phyloP scores from a whole-genome alignment of 2,329 filamentous ascomycete species.

The Dactylellina parvicollis region DNA sequence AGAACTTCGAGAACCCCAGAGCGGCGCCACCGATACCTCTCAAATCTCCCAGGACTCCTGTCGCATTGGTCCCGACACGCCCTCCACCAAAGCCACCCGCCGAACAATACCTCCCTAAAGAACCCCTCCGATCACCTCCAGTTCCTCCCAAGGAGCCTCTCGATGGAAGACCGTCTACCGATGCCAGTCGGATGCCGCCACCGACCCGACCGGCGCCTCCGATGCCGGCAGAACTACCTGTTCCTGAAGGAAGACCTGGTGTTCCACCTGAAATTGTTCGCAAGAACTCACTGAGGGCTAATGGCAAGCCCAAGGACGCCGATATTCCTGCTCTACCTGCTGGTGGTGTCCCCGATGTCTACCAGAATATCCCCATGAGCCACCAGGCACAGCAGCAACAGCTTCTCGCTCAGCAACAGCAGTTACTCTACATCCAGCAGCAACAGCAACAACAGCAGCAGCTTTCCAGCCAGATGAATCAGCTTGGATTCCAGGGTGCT shows the following conservation, averaged over 20 bases:
- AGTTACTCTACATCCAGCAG: conserved; percentile 60
- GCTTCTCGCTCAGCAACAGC: conserved; percentile 61
- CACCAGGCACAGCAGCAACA: conserved; percentile 48
- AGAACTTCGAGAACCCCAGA: conserved; percentile 94
- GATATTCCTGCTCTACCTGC: conserved; percentile 39
- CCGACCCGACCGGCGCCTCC: conserved; percentile 42
- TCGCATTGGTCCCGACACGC: conserved; percentile 75
- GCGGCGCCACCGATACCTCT: conserved; percentile 87
- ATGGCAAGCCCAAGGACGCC: conserved; percentile 51
- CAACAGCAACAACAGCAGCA: conserved; percentile 61
- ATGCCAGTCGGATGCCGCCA: conserved; percentile 44
- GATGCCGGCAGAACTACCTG: conserved; percentile 29
- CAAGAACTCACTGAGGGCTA: conserved; percentile 54
- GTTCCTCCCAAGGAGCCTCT: conserved; percentile 65
- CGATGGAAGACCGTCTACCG: conserved; percentile 41
- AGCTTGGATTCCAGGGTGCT: conserved; percentile 60
- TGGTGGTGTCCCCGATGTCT: conserved; percentile 16
- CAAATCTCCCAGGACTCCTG: conserved; percentile 62
- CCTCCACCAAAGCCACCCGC: conserved; percentile 88
- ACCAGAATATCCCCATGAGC: conserved; percentile 20
- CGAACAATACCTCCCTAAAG: conserved; percentile 61
- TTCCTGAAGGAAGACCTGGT: conserved; percentile 37
- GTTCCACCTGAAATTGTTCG: conserved; percentile 45
- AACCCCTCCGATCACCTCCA: conserved; percentile 69
- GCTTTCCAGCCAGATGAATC: conserved; percentile 59